phyloP scores from a whole-genome alignment of 2,329 filamentous ascomycete genomes.

The Fusarium tanahbumbuense region DNA sequence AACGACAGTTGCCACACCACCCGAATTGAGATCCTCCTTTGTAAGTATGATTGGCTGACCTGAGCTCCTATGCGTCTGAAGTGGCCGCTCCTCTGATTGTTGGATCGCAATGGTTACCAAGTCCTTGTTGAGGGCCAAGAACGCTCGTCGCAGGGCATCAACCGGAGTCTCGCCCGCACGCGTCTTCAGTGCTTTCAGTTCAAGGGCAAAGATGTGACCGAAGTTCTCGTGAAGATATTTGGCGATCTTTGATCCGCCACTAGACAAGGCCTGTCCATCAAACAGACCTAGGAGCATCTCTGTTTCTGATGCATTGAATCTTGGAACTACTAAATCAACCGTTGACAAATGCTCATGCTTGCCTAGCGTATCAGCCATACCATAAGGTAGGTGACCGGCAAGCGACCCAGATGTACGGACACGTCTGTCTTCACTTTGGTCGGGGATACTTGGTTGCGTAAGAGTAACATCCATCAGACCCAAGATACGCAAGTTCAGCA shows the following conservation, averaged over 20 bases:
- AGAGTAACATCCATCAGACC: constrained; percentile 98
- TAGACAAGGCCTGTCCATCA: constrained; percentile 90
- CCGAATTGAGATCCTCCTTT: constrained; percentile 89
- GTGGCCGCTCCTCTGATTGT: constrained; percentile 78
- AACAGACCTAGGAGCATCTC: constrained; percentile 96
- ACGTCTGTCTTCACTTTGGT: constrained; percentile 93
- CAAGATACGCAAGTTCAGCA: constrained; percentile 85
- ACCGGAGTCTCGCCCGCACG: constrained; percentile 77
- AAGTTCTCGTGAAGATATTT: constrained; percentile 98
- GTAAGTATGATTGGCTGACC: constrained; percentile 80
- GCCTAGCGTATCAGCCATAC: constrained; percentile 96
- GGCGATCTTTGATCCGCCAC: constrained; percentile 92
- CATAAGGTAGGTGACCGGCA: constrained; percentile 90
- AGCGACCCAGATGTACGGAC: constrained; percentile 96
- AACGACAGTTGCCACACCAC: constrained; percentile 90
- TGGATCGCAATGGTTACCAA: constrained; percentile 86
- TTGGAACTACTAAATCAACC: constrained; percentile 92
- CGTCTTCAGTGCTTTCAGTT: constrained; percentile 78
- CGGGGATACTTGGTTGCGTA: constrained; percentile 91
- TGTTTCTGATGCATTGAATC: constrained; percentile 88
- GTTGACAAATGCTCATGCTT: constrained; percentile 95
- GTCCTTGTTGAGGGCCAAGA: constrained; percentile 92
- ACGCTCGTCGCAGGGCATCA: constrained; percentile 87
- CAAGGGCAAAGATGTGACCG: constrained; percentile 82
- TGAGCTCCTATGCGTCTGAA: constrained; percentile 76